Conservation (phyloP, 768 basidiomycete genomes). For the Boletales sp. region DNA sequence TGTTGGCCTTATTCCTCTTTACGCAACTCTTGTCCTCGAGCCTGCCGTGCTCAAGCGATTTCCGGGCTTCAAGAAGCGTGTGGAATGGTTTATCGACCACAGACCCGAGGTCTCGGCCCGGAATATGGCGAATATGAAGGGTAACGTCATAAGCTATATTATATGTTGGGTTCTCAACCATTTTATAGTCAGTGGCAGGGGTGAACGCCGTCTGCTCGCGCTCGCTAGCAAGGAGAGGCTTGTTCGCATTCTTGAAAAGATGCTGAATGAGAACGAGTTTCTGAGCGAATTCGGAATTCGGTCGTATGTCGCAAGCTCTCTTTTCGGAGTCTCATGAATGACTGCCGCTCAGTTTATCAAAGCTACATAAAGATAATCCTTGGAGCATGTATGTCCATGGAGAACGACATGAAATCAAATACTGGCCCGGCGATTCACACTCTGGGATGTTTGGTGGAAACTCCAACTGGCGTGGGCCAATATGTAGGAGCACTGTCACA, state of each 20-base stretch:
- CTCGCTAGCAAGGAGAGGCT: slow-evolving; percentile 90
- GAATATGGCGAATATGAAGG: slow-evolving; percentile 96
- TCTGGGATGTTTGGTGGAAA: slow-evolving; percentile 99
- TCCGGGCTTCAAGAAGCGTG: slow-evolving; percentile 96
- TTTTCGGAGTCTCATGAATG: slow-evolving; percentile 4
- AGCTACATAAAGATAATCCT: slow-evolving; percentile 85
- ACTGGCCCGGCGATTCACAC: slow-evolving; percentile 97
- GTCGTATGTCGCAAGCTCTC: slow-evolving; percentile 58
- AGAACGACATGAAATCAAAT: slow-evolving; percentile 85
- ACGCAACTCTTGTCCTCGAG: slow-evolving; percentile 92
- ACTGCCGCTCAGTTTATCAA: slow-evolving; percentile 63
- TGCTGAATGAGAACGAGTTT: slow-evolving; percentile 97
- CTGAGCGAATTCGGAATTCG: slow-evolving; percentile 93
- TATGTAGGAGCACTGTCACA: slow-evolving; percentile 47
- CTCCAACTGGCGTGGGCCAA: slow-evolving; percentile 95
- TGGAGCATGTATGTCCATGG: slow-evolving; percentile 96
- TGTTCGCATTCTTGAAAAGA: slow-evolving; percentile 85
- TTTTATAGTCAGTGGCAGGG: slow-evolving; percentile 56
- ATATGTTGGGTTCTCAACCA: not conserved
- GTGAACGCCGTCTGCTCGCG: slow-evolving; percentile 83
- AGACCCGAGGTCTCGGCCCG: slow-evolving; percentile 81
- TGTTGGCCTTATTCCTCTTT: slow-evolving; percentile 96
- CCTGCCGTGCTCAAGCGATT: slow-evolving; percentile 85
- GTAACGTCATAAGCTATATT: slow-evolving; percentile 34
- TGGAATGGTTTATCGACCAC: slow-evolving; percentile 98